Base-by-base conservation (phyloP, 2,329 filamentous ascomycete genomes). In the Cladosporium sp. region DNA sequence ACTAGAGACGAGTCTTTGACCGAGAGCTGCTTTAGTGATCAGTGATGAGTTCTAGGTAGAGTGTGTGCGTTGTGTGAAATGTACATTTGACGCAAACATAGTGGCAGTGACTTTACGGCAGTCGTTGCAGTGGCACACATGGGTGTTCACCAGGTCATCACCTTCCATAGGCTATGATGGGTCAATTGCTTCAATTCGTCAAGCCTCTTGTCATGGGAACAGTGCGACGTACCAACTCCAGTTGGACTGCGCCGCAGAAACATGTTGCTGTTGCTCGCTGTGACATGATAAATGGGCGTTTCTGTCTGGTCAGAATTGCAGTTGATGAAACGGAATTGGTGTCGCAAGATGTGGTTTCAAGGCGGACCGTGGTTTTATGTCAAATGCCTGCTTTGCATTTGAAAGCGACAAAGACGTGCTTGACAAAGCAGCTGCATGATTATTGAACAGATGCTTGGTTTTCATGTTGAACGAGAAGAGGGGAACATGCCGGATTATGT, bases 51-150 rank as follows among this genome's bases (percentile, higher is more conserved):
- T 36, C 5, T 19, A 14, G n/a, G 12, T 14, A 3, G 30, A 8
- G 5, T 20, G 9, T 2, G 7, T 4, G 8, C 3, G 8, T 22
- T 36, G n/a, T 14, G 40, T 12, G 70, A 17, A 6, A 50, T 30
- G 12, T 12, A 39, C 49, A 7, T 84, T 85, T 52, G 82, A 80
- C 1, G 82, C 80, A 70, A 84, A 85, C 80, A 85, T 84, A 0
- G 83, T 84, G 0, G 83, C 82, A 0, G 82, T 86, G 60, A 87
- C 75, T 65, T 86, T 86, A 66, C 75, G 82, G 70, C 82, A 85
- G 70, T 87, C 83, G 20, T 71, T 68, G 69, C 84, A 87, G 73
- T 87, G 76, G 72, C 84, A 87, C 64, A 86, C 65, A 65, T 86
- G 85, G 5, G 74, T 78, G 60, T 73, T 70, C 17, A 81, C 61